Evolutionary conservation across 208 protist species (phyloP).

Genomic region (Leishmania lainsoni): DNA sequence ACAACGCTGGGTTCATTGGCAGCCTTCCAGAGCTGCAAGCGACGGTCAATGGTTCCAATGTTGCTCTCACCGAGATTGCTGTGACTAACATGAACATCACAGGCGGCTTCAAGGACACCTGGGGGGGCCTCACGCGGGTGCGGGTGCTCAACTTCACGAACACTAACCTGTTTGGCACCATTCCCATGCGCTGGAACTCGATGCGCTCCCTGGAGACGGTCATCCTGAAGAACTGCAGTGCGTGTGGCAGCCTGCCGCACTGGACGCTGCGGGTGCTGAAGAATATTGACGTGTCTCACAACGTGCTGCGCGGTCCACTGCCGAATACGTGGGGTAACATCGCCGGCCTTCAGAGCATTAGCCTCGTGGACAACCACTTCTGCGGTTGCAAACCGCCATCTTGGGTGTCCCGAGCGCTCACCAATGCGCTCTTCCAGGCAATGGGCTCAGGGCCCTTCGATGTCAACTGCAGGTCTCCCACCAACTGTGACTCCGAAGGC

Average conservation of each 20-base stretch:
- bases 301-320: constrained; percentile 21
- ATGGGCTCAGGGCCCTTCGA: constrained; percentile 11
- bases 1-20: constrained; percentile 4
- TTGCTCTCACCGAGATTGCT: constrained; percentile 4
- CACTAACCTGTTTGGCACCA: constrained; percentile 21
- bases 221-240: constrained; percentile 4
- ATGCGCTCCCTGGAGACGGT: constrained; percentile 6
- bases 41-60: not conserved
- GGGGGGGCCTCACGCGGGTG: constrained; percentile 6
- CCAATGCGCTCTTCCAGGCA: constrained; percentile 8
- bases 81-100: constrained; percentile 21
- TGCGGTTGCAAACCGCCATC: constrained; percentile 19
- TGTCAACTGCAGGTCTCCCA: constrained; percentile 1
- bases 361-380: constrained; percentile 18
- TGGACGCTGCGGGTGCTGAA: constrained; percentile 16
- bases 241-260: constrained; percentile 29
- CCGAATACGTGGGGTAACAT: constrained; percentile 12
- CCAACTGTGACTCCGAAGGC: constrained; percentile 5
- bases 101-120: constrained; percentile 17
- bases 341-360: constrained; percentile 5
- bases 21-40: constrained; percentile 6
- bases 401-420: constrained; percentile 12
- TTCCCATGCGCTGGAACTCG: constrained; percentile 19
- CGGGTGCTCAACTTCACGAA: constrained; percentile 14
- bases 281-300: constrained; percentile 18